Evolutionary conservation across 106 monocot genomes (phyloP), one percentile per base, ranked within the genome.

Genomic region (Apostasia ramifera): DNA sequence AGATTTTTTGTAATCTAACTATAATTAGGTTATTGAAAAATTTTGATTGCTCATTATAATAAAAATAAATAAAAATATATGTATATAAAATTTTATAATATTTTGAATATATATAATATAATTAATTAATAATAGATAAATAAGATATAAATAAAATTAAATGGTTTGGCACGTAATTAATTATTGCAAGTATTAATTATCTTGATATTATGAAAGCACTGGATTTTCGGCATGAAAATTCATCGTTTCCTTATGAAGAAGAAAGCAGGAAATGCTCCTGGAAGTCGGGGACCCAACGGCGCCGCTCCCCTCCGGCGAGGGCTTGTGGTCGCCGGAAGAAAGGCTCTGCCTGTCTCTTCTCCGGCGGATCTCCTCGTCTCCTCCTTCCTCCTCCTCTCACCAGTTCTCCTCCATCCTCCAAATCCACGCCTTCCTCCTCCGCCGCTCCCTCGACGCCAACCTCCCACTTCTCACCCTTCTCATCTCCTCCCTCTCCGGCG

Each of bases 391-490:
- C 7, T 48, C 47, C 6, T 48, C 26, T 65, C 65, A 48, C 37
- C 26, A 37, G 2, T 48, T 65, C 65, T 65, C 65, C 47, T 37
- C 26, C 65, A 41, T 65, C 47, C 65, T 48, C 13, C 65, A 65
- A 65, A 65, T 65, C 37, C 65, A 65, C 65, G 65, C 65, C 65
- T 65, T 65, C 26, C 26, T 65, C 48, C 14, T 65, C 26, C 65
- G 65, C 37, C 65, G 65, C 48, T 65, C 48, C 38, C 65, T 65
- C 43, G 43, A 49, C 48, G 46, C 7, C 65, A 65, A 65, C 65
- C 26, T 2, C 48, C 65, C 40, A 13, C 47, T 65, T 7, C 48
- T 48, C n/a, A 65, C 65, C 43, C 65, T 65, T 7, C 48, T 65
- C 6, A 65, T 65, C 0, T 65, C 48, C 3, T 48, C 65, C 48